Percentiles rank a stretch among this genome's conserved stretches.
phyloP scores from a whole-genome alignment of 2,329 filamentous ascomycete species.

The Chaetomium globosum region DNA sequence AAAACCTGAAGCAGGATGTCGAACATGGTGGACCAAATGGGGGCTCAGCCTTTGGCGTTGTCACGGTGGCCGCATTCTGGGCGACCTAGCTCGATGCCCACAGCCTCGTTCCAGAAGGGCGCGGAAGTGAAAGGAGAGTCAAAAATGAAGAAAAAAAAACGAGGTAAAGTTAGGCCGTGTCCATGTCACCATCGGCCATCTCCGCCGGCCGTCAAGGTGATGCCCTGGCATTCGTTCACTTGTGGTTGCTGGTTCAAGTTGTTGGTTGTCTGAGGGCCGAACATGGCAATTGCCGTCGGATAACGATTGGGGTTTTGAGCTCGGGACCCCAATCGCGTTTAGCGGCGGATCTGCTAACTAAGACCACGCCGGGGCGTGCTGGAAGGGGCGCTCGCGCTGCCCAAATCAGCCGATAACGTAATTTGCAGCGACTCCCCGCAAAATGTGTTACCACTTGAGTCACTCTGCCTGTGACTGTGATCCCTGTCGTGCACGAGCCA shows the following conservation, averaged over 20 bases:
- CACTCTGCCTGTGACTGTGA: neutral
- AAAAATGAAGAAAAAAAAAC: neutral
- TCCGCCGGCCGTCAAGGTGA: neutral
- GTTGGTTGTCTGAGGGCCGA: neutral
- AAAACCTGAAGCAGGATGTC: neutral
- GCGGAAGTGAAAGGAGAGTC: conserved; percentile 6
- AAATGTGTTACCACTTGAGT: neutral
- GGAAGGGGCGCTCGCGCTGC: neutral
- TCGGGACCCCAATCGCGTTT: neutral
- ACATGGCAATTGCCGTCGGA: neutral
- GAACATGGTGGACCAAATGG: neutral
- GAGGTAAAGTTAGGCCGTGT: neutral
- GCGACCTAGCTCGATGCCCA: conserved; percentile 22
- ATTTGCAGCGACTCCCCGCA: neutral
- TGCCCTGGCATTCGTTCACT: neutral
- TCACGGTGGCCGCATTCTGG: conserved; percentile 29
- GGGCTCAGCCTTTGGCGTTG: conserved; percentile 28
- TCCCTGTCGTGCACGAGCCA: conserved; percentile 20
- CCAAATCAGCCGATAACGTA: neutral
- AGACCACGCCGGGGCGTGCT: neutral
- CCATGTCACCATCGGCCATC: neutral
- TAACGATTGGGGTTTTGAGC: neutral
- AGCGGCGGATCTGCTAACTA: conserved; percentile 6
- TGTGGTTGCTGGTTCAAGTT: neutral
- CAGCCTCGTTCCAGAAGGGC: conserved; percentile 24